Conservation (phyloP, 345 rosid species). For the Carallia pectinifolia region DNA sequence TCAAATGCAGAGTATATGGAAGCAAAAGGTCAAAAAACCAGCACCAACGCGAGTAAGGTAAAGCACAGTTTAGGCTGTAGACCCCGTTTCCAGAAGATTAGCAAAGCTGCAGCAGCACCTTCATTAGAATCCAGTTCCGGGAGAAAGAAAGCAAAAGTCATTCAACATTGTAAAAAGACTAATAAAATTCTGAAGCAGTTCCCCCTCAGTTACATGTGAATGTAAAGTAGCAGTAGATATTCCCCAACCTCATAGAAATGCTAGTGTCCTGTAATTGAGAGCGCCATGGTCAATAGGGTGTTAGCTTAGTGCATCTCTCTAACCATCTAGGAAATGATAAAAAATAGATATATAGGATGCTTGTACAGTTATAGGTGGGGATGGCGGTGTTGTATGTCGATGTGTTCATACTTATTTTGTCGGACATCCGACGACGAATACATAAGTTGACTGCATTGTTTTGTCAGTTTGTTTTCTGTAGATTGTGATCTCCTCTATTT, state of each 20-base stretch:
- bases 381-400: constrained; percentile 20
- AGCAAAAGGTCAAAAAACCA: constrained; percentile 50
- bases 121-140: constrained; percentile 18
- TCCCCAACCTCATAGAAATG: constrained; percentile 15
- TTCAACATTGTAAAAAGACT: constrained; percentile 29
- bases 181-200: constrained; percentile 29
- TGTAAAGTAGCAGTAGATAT: constrained; percentile 40
- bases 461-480: background rate
- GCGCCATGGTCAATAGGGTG: constrained; percentile 8
- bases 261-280: constrained; percentile 15
- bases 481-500: background rate
- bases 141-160: constrained; percentile 24
- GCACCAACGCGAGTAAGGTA: constrained; percentile 42
- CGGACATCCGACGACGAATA: constrained; percentile 18
- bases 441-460: constrained; percentile 3
- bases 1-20: constrained; percentile 76
- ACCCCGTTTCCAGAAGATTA: constrained; percentile 4
- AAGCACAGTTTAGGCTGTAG: constrained; percentile 11
- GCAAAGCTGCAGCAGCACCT: constrained; percentile 7
- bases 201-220: constrained; percentile 8
- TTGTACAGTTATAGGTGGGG: constrained; percentile 33
- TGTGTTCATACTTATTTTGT: constrained; percentile 20
- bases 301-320: constrained; percentile 20
- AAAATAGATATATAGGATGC: constrained; percentile 16
- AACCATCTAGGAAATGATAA: constrained; percentile 20